phyloP scores from a whole-genome alignment of 2,329 filamentous ascomycete genomes.

The Neofusicoccum cordaticola region DNA sequence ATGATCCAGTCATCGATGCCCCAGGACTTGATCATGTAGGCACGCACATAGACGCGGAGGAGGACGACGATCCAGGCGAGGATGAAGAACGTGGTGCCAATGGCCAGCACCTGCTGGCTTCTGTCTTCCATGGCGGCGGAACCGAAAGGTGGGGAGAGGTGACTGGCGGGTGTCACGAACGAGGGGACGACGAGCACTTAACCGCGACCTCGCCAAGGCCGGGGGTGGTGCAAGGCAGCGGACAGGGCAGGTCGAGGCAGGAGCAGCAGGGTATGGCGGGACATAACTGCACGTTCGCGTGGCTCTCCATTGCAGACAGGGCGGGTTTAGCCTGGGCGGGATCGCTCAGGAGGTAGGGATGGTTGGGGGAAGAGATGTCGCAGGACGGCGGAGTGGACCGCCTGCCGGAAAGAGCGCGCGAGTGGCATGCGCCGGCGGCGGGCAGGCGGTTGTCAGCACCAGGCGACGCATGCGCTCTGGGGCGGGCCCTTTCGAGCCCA shows the following conservation, averaged over 20 bases:
- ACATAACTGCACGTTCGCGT: background rate
- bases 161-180: background rate
- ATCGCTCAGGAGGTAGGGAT: conserved; percentile 9
- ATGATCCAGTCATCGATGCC: conserved; percentile 44
- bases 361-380: background rate
- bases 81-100: conserved; percentile 38
- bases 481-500: background rate
- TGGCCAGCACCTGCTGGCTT: conserved; percentile 25
- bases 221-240: background rate
- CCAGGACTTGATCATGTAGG: conserved; percentile 35
- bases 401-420: background rate
- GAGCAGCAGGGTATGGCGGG: background rate
- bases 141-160: background rate
- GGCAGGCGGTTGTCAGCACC: background rate
- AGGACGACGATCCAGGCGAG: conserved; percentile 37
- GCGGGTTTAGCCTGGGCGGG: background rate
- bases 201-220: conserved; percentile 6
- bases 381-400: conserved; percentile 4
- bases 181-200: conserved; percentile 7
- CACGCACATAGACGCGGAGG: conserved; percentile 38
- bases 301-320: background rate
- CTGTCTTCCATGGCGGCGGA: conserved; percentile 21
- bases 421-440: background rate
- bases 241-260: background rate
- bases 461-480: background rate